A percentile compares a stretch with the other conserved stretches of the same genome.
These are phyloP conservation scores for Populus hybrid DNA, from an alignment of 441 rosid species.

Conservation along the genomic window DNA sequence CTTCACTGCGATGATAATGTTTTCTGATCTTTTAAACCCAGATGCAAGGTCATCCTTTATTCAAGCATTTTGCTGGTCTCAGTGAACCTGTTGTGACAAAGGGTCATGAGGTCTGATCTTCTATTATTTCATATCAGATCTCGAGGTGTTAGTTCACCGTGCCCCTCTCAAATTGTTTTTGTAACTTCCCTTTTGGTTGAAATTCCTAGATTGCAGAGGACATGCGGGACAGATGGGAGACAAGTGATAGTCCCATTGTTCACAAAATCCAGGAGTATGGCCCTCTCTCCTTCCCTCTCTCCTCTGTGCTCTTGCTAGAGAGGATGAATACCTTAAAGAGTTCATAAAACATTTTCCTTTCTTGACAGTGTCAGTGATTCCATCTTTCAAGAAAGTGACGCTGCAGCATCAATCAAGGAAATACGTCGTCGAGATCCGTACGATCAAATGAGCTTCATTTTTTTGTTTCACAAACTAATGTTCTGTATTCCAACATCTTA, in stretches of 20 bases:
- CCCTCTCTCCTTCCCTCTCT: neutral
- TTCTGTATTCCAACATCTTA: neutral
- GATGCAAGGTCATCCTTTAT: slow-evolving; percentile 72
- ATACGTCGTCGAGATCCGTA: slow-evolving; percentile 91
- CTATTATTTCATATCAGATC: neutral
- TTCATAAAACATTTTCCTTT: slow-evolving; percentile 17
- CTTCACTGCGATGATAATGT: slow-evolving; percentile 6
- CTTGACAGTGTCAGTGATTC: slow-evolving; percentile 75
- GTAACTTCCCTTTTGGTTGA: slow-evolving; percentile 14
- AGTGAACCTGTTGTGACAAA: slow-evolving; percentile 89
- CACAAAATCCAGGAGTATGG: slow-evolving; percentile 96
- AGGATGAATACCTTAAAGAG: slow-evolving; percentile 3
- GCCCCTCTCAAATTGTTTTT: neutral
- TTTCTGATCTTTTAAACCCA: slow-evolving; percentile 21
- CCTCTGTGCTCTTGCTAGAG: neutral
- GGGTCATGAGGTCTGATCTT: slow-evolving; percentile 72
- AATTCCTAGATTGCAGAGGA: slow-evolving; percentile 82
- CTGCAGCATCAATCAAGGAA: slow-evolving; percentile 82
- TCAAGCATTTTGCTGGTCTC: slow-evolving; percentile 59
- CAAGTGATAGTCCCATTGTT: slow-evolving; percentile 84
- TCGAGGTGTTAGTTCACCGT: neutral
- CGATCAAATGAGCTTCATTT: slow-evolving; percentile 23
- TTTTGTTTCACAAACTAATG: slow-evolving; percentile 12
- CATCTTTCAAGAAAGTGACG: slow-evolving; percentile 83
- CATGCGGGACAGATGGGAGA: slow-evolving; percentile 91